Evolutionary conservation across 768 basidiomycete species (phyloP).

Genomic region (Boletus reticuloceps): DNA sequence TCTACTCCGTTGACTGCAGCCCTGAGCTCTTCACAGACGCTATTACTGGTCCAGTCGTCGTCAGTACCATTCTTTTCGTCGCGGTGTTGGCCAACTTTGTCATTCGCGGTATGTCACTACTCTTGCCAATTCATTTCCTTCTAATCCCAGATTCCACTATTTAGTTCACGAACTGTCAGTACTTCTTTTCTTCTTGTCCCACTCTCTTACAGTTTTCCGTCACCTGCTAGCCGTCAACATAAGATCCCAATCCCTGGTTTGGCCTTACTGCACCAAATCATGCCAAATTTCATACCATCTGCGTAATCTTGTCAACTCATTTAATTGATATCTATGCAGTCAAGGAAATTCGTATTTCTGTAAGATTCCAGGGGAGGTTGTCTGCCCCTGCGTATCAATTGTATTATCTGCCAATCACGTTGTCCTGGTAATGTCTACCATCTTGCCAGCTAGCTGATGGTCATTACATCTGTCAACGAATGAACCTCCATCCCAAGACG

Average conservation of each 20-base stretch:
- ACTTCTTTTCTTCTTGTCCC: background rate
- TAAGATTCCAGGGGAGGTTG: background rate
- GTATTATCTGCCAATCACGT: background rate
- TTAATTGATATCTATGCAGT: background rate
- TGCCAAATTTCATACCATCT: constrained; percentile 21
- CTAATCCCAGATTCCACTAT: constrained; percentile 3
- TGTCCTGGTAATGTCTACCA: background rate
- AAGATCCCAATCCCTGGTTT: constrained; percentile 31
- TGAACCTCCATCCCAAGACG: no score
- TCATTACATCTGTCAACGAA: background rate
- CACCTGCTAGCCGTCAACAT: constrained; percentile 22
- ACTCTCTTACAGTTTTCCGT: background rate
- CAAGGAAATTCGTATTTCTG: background rate
- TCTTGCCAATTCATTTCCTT: background rate
- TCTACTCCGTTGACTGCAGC: background rate
- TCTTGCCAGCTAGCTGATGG: background rate
- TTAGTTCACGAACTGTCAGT: constrained; percentile 62
- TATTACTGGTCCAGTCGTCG: constrained; percentile 76
- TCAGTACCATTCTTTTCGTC: constrained; percentile 80
- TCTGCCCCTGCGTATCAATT: no score
- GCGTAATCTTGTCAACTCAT: background rate
- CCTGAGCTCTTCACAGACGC: constrained; percentile 51
- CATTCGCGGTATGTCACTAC: constrained; percentile 64
- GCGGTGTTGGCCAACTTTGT: constrained; percentile 89
- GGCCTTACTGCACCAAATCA: constrained; percentile 19